phyloP scores from a whole-genome alignment of 495 filamentous ascomycete species.

The Penicillium daleae region DNA sequence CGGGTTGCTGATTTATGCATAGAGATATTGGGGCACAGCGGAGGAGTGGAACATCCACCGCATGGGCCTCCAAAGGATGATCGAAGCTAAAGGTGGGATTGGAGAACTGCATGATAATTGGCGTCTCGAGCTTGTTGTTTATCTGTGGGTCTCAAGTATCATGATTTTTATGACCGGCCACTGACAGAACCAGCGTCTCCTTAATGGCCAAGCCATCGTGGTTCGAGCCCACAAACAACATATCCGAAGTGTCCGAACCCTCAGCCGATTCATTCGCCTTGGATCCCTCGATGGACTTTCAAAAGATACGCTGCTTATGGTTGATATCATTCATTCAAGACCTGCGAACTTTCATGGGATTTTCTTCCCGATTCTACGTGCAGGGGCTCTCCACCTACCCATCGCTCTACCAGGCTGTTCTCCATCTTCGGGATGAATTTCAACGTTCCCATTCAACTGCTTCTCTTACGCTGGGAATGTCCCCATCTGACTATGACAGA shows the following conservation, averaged over 20 bases:
- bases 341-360: constrained; percentile 34
- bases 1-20: constrained; percentile 1
- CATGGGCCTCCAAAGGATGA: constrained; percentile 34
- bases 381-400: constrained; percentile 22
- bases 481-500: constrained; percentile 23
- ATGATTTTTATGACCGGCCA: background rate
- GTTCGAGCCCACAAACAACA: constrained; percentile 32
- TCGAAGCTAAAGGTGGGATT: constrained; percentile 33
- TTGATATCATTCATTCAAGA: constrained; percentile 39
- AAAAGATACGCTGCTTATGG: constrained; percentile 36
- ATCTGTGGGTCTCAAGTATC: constrained; percentile 24
- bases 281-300: constrained; percentile 23
- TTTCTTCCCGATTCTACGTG: constrained; percentile 19
- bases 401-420: constrained; percentile 24
- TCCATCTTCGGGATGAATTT: constrained; percentile 24
- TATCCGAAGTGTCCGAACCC: constrained; percentile 12
- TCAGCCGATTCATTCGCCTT: constrained; percentile 2
- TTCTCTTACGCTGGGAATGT: background rate
- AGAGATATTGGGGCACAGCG: constrained; percentile 39
- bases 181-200: constrained; percentile 23
- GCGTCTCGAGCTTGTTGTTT: constrained; percentile 33
- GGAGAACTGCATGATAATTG: constrained; percentile 28
- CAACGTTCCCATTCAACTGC: constrained; percentile 8
- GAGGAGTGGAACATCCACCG: constrained; percentile 35
- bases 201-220: constrained; percentile 36